A percentile compares a stretch with the other conserved stretches of the same genome.
These are phyloP conservation scores for Prillingera fragicola DNA, from an alignment of 1,284 basidiomycete genomes.

Conservation along the genomic window DNA sequence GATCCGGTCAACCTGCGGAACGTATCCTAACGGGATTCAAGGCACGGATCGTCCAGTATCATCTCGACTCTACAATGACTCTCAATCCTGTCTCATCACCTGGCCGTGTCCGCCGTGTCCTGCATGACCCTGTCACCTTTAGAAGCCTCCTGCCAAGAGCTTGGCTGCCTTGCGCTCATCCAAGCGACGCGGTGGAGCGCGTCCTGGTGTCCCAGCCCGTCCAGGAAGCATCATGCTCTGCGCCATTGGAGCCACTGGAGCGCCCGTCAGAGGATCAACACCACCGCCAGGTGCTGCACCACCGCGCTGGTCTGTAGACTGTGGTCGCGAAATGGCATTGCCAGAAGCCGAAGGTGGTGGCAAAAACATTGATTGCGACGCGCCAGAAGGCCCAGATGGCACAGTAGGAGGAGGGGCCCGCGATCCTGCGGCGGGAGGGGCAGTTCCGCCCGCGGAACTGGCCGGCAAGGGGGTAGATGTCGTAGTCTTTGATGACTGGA, in stretches of 20 bases:
- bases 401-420: neutral
- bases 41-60: too few species aligned
- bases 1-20: too few species aligned
- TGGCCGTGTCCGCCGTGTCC: too few species aligned
- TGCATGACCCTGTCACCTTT: too few species aligned
- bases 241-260: conserved; percentile 18
- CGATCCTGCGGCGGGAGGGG: conserved; percentile 1
- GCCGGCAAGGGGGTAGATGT: neutral
- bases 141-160: too few species aligned
- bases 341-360: conserved; percentile 17
- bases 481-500: neutral
- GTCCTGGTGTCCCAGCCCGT: conserved; percentile 15
- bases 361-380: conserved; percentile 39
- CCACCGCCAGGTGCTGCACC: neutral
- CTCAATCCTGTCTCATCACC: too few species aligned
- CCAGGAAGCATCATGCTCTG: conserved; percentile 43
- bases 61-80: too few species aligned
- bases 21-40: too few species aligned
- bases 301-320: conserved; percentile 12
- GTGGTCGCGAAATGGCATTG: conserved; percentile 6
- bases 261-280: conserved; percentile 12
- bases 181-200: conserved; percentile 25
- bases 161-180: conserved; percentile 46
- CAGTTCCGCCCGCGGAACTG: neutral
- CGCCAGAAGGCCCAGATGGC: conserved; percentile 8